Percentiles rank a stretch among this genome's conserved stretches.
phyloP scores from a whole-genome alignment of 202 grass and related monocot genomes.

The Panicum virgatum region DNA sequence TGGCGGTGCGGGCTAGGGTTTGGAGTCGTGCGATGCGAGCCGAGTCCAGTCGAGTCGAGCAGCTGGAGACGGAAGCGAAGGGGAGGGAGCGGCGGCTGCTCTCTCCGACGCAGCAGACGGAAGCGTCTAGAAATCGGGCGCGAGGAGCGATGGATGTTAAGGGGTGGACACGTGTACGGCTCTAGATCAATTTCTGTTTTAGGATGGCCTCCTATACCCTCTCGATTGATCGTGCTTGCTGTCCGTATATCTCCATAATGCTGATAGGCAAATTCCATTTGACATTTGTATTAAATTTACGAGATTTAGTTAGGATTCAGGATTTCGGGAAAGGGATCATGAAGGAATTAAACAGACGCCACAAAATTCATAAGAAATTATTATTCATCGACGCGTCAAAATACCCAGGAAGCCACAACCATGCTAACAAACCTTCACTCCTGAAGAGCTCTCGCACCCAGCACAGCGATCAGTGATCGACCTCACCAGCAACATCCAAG shows the following conservation, averaged over 20 bases:
- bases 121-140: conserved; percentile 9
- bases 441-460: not conserved
- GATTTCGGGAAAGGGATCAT: not conserved
- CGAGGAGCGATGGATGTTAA: not conserved
- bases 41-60: conserved; percentile 17
- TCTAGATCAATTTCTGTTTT: not conserved
- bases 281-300: not conserved
- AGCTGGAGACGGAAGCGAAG: not conserved
- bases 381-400: not conserved
- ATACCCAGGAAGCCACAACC: not conserved
- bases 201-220: no score
- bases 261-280: no score
- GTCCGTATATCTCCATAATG: no score
- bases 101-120: not conserved
- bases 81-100: not conserved
- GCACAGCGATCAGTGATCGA: not conserved
- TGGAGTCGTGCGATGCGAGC: conserved; percentile 6
- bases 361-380: not conserved
- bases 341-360: not conserved
- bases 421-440: not conserved
- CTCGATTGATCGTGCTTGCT: not conserved
- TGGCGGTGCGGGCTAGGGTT: conserved; percentile 46
- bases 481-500: not conserved
- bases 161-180: conserved; percentile 6
- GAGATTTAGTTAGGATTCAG: not conserved